Evolutionary conservation across 495 filamentous ascomycete genomes (phyloP), one percentile per base, ranked within the genome.

Genomic region (Talaromyces proteolyticus): DNA sequence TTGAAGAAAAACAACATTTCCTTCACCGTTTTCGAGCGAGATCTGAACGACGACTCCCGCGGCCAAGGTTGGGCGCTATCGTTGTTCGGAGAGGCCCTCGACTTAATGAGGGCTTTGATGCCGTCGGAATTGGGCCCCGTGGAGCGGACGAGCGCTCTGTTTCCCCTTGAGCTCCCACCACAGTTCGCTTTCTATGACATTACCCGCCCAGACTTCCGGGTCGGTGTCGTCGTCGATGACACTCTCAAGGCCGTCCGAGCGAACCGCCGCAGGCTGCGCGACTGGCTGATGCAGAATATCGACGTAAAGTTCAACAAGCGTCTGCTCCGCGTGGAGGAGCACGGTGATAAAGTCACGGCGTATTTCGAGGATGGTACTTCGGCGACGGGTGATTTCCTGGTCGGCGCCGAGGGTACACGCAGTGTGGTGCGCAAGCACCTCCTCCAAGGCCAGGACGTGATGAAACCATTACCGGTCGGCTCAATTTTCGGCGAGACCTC

Each of bases 41-140:
- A 79, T 49, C 21, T 53, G 1, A 46, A 50, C 20, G 48, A 60
- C 20, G 50, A 53, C 4, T 53, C 62, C 10, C 60, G 74, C 3
- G 56, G 56, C 4, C 61, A 61, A 40, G 76, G 76, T 25, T 79
- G 72, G 73, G 75, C 64, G 76, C 0, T 64, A 78, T 42, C 74
- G 78, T 53, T 76, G 69, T 69, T 67, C 67, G n/a, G 62, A 74
- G 17, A 52, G 16, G 5, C 16, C 51, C 2, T 42, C n/a, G 17
- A 42, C 11, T 17, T 42, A 42, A 17, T 20, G 8, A 8, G 22
- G 19, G 11, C 11, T 42, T 20, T 17, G 17, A 42, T 11, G 40
- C 37, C n/a, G n/a, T n/a, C n/a, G n/a, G n/a, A n/a, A n/a, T n/a
- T n/a, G n/a, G n/a, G n/a, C n/a, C n/a, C n/a, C n/a, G n/a, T n/a